Conservation (phyloP, 768 basidiomycete species). For the Termitomyces sp. region DNA sequence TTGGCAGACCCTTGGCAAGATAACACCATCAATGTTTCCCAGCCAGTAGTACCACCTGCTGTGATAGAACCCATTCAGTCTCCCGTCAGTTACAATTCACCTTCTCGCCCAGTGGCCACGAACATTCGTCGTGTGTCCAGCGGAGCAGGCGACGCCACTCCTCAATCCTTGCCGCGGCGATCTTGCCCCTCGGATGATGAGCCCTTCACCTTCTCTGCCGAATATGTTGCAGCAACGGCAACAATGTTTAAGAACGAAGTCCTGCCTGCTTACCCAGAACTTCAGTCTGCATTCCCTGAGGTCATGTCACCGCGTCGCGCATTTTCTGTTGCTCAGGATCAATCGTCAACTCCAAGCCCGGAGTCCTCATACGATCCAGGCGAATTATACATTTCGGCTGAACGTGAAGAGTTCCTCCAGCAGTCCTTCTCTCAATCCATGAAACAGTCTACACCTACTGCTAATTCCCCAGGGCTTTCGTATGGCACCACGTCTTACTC, state of each 20-base stretch:
- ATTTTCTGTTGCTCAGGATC: constrained; percentile 13
- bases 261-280: constrained; percentile 30
- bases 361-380: constrained; percentile 14
- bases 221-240: constrained; percentile 32
- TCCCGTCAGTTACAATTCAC: background rate
- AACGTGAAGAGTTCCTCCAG: constrained; percentile 9
- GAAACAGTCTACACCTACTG: constrained; percentile 1
- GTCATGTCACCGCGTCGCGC: constrained; percentile 13
- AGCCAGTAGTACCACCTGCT: background rate
- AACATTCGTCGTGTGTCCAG: background rate
- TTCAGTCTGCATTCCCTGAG: constrained; percentile 14
- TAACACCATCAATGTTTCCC: background rate
- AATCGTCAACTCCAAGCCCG: constrained; percentile 16
- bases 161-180: constrained; percentile 13
- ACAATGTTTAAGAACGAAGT: constrained; percentile 31
- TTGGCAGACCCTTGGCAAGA: constrained; percentile 2
- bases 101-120: background rate
- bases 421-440: constrained; percentile 8
- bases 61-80: background rate
- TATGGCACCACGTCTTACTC: constrained; percentile 21
- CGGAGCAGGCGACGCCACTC: background rate
- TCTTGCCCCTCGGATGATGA: constrained; percentile 26
- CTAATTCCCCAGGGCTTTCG: constrained; percentile 11
- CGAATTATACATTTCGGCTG: constrained; percentile 11
- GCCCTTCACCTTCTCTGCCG: constrained; percentile 31